phyloP scores from a whole-genome alignment of 371 early-diverging fungal genomes.

The Fennellomyces sp. region DNA sequence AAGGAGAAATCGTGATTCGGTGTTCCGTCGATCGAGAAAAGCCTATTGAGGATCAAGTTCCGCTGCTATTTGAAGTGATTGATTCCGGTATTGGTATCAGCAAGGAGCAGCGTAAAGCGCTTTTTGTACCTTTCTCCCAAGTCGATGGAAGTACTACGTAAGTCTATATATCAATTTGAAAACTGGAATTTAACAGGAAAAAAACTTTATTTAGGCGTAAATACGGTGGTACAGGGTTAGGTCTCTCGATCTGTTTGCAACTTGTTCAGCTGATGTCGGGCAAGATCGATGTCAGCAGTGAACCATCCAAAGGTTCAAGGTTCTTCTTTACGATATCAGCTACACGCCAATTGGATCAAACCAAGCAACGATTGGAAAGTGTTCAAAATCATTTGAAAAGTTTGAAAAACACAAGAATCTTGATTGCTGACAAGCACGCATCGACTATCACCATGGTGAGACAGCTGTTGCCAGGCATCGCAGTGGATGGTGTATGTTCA shows the following conservation, averaged over 20 bases:
- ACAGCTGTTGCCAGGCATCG: conserved; percentile 26
- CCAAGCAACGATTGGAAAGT: conserved; percentile 19
- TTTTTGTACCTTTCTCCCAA: conserved; percentile 63
- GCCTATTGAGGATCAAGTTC: conserved; percentile 9
- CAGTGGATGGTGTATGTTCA: conserved; percentile 25
- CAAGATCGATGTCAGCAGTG: conserved; percentile 52
- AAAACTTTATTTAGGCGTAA: conserved; percentile 33
- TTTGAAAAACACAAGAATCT: conserved; percentile 27
- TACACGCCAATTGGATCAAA: conserved; percentile 29
- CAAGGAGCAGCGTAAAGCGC: conserved; percentile 55
- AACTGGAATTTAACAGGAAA: too few species aligned
- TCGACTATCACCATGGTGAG: conserved; percentile 38
- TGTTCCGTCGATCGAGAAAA: conserved; percentile 33
- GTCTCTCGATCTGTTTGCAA: conserved; percentile 61
- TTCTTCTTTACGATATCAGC: conserved; percentile 54
- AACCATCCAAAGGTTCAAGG: conserved; percentile 57
- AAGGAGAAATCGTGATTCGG: conserved; percentile 53
- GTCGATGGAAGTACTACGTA: conserved; percentile 62
- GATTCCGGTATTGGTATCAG: conserved; percentile 63
- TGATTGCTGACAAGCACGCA: conserved; percentile 34
- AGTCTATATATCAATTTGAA: too few species aligned
- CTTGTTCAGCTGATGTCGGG: conserved; percentile 62
- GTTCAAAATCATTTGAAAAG: conserved; percentile 12
- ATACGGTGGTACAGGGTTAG: conserved; percentile 69
- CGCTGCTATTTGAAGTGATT: conserved; percentile 38